A percentile compares a stretch with the other conserved stretches of the same genome.
Conservation (phyloP, 108 stramenopile genomes). For the Nitzschia palea region DNA sequence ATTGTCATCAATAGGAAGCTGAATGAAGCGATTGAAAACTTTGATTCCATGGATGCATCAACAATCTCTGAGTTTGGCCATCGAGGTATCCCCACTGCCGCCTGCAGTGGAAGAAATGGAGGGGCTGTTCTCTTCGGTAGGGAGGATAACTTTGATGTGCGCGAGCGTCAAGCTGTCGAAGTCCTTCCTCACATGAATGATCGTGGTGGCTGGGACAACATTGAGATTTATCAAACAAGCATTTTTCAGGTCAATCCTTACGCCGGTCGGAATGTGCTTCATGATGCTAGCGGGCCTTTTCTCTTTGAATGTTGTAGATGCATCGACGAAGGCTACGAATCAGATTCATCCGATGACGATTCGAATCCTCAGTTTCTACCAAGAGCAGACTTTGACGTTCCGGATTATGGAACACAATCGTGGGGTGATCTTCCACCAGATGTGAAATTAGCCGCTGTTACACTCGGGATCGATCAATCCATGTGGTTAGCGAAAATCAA, state of each 20-base stretch:
- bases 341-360: not conserved
- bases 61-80: not conserved
- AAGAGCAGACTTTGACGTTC: not conserved
- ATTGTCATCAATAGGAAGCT: no score
- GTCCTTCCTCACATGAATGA: no score
- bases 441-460: constrained; percentile 28
- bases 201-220: not conserved
- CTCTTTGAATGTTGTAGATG: not conserved
- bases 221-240: not conserved
- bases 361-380: no score
- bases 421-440: constrained; percentile 41
- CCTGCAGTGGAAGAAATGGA: no score
- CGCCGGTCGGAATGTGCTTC: not conserved
- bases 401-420: not conserved
- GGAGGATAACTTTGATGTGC: not conserved
- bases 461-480: constrained; percentile 28
- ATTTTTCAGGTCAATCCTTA: not conserved
- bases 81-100: not conserved
- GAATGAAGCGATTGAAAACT: no score
- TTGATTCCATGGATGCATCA: not conserved
- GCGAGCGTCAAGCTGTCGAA: not conserved
- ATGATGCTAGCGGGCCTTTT: not conserved
- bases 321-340: not conserved
- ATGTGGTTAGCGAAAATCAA: constrained; percentile 37
- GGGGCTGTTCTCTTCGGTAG: not conserved